Conservation (phyloP, 257 asterid genomes). For the Primulina eburnea region DNA sequence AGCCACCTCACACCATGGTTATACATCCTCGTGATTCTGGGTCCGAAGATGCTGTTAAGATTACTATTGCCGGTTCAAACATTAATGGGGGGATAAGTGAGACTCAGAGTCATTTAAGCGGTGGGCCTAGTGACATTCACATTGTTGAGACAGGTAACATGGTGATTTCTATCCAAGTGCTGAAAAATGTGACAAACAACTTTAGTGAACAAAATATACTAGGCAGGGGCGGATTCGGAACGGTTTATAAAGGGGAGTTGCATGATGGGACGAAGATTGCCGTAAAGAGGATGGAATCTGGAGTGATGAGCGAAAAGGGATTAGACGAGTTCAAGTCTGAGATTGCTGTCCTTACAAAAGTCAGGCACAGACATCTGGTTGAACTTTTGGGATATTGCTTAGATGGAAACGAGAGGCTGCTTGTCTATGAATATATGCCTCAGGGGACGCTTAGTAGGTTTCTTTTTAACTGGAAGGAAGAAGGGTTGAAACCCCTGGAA, state of each 20-base stretch:
- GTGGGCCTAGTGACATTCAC: conserved; percentile 18
- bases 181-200: conserved; percentile 12
- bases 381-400: conserved; percentile 29
- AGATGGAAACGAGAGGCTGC: conserved; percentile 19
- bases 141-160: conserved; percentile 21
- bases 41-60: not conserved
- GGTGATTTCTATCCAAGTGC: conserved; percentile 11
- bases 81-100: conserved; percentile 19
- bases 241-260: conserved; percentile 6
- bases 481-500: conserved; percentile 26
- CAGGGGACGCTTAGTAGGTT: conserved; percentile 27
- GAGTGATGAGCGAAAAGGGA: conserved; percentile 27
- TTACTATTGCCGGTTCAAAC: not conserved
- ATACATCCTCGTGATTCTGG: not conserved
- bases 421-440: conserved; percentile 18
- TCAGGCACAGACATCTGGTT: conserved; percentile 28
- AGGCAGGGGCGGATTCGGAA: conserved; percentile 12
- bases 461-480: conserved; percentile 27
- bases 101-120: conserved; percentile 16
- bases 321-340: conserved; percentile 26
- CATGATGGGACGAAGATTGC: conserved; percentile 26
- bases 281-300: conserved; percentile 29
- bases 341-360: conserved; percentile 26
- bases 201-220: conserved; percentile 2
- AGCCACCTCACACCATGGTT: not conserved